A percentile compares a stretch with the other conserved stretches of the same genome.
phyloP scores from a whole-genome alignment of 2,329 filamentous ascomycete species.

The Colletotrichum sp. region DNA sequence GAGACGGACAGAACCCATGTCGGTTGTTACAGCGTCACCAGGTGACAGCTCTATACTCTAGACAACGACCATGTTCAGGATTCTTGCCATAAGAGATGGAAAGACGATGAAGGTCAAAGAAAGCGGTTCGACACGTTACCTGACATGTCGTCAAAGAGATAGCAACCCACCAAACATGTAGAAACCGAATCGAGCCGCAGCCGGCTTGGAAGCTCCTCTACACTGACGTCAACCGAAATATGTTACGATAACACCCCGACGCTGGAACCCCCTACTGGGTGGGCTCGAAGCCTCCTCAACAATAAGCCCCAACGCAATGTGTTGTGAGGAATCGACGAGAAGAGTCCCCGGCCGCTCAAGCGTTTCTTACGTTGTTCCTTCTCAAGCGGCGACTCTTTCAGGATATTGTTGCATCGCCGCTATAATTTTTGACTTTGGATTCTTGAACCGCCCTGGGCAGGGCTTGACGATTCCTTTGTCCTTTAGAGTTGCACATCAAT shows the following conservation, averaged over 20 bases:
- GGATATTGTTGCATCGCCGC: background rate
- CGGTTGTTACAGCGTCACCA: accelerated
- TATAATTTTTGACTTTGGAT: background rate
- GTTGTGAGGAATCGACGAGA: background rate
- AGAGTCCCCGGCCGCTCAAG: background rate
- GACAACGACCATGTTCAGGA: accelerated
- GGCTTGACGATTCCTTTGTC: accelerated
- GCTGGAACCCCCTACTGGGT: too few relatives aligned
- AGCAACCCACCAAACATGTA: accelerated
- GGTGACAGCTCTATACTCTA: background rate
- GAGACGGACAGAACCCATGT: background rate
- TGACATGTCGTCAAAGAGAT: background rate
- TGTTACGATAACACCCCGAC: accelerated
- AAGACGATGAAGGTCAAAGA: too few relatives aligned
- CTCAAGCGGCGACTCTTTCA: background rate
- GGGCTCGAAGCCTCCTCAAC: too few relatives aligned
- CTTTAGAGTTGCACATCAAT: background rate
- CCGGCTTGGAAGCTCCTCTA: accelerated
- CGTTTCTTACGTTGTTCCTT: background rate
- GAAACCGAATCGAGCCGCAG: background rate
- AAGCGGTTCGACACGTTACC: background rate
- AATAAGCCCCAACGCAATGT: background rate
- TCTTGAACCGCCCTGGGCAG: background rate
- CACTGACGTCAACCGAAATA: accelerated
- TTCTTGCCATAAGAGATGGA: too few relatives aligned